Base-by-base conservation (phyloP, 352 stramenopile genomes). In the Thalassiosira oceanica region DNA sequence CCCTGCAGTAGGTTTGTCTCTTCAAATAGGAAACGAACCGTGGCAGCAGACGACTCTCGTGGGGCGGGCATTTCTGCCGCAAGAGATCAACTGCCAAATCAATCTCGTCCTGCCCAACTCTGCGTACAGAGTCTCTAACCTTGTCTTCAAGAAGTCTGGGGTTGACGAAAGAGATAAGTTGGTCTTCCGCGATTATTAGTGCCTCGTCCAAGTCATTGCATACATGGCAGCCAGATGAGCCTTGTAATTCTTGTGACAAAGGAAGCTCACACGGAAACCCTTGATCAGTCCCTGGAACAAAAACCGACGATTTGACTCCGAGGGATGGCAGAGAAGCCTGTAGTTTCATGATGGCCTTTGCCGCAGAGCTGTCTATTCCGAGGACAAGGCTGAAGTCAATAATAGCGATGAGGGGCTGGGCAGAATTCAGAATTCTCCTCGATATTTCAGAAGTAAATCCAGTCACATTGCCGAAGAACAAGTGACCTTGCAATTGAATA, bases 301-400 rank as follows among this genome's bases (percentile, higher is more conserved):
- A 88, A 18, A 88, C 83, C n/a, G 37, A 69, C 3, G 87, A 15
- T 56, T 80, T 73, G 2, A 88, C 69, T 23, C 60, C 21, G 55
- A 79, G 81, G 11, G 80, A 48, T 7, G 74, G 62, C 10, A 90
- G 60, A 16, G 67, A 51, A 20, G 78, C 74, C 48, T 78, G 73
- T 15, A 90, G 55, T 62, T 90, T 90, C 21, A 68, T 55, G 18
- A 89, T 71, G 3, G 78, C 68, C 45, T 89, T 78, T 35, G 82
- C 82, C 37, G 82, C 79, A 28, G 75, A 85, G 23, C 60, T 80
- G 44, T 97, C 94, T 36, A 97, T 85, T 2, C 93, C 93, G 0
- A 96, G 82, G 0, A 97, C 94, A 1, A 97, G 64, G 0, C 92
- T 95, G 61, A 97, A 97, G 61, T 97, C 93, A 4, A 97, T 80